Conservation (phyloP, 1,284 basidiomycete species). For the Boletus semigastroideus region DNA sequence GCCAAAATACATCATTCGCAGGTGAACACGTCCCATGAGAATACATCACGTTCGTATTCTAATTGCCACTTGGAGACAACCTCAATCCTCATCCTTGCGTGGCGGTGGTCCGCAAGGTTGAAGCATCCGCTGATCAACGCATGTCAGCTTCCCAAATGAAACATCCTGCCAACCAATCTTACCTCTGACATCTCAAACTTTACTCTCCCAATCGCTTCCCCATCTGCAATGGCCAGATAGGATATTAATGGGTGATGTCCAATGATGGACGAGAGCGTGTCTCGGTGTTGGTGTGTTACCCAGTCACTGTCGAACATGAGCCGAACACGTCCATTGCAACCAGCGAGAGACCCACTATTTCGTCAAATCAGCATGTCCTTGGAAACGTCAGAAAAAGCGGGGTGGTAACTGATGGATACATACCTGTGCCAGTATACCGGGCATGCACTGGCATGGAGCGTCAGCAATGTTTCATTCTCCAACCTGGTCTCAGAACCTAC, state of each 20-base stretch:
- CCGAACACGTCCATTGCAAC: slow-evolving; percentile 4
- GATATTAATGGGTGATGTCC: slow-evolving; percentile 87
- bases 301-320: slow-evolving; percentile 72
- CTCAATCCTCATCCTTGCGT: slow-evolving; percentile 80
- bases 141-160: slow-evolving; percentile 4
- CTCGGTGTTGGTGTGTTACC: slow-evolving; percentile 96
- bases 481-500: slow-evolving; percentile 45
- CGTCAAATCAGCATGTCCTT: slow-evolving; percentile 90
- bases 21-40: neutral
- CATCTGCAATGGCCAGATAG: slow-evolving; percentile 91
- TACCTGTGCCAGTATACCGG: slow-evolving; percentile 92
- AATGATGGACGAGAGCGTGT: slow-evolving; percentile 89
- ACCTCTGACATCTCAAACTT: slow-evolving; percentile 97
- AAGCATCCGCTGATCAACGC: slow-evolving; percentile 77
- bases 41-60: neutral
- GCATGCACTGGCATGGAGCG: slow-evolving; percentile 72
- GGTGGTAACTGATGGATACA: slow-evolving; percentile 23
- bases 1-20: too few species aligned
- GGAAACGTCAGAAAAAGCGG: slow-evolving; percentile 8
- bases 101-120: slow-evolving; percentile 98
- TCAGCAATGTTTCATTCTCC: slow-evolving; percentile 10
- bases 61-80: neutral
- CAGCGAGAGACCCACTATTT: slow-evolving; percentile 72
- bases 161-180: slow-evolving; percentile 4
- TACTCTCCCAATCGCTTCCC: slow-evolving; percentile 85